Base-by-base conservation (phyloP, 1,284 basidiomycete genomes). In the Pseudozyma tsukubaensis region DNA sequence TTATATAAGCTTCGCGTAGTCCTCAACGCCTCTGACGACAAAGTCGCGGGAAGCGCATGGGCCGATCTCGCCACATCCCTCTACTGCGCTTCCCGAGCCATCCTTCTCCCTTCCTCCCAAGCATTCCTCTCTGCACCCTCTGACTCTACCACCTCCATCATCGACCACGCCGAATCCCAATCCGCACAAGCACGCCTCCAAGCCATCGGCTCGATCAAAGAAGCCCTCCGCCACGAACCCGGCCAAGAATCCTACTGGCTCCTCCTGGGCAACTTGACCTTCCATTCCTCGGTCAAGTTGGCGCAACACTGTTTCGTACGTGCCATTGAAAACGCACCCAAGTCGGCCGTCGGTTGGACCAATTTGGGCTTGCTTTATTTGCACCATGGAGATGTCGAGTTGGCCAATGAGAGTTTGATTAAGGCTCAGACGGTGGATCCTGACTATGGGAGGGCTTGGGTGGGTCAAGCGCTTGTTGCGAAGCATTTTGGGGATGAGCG, bases 281-380 rank as follows among this genome's bases (percentile, higher is more conserved):
- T 94, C 81, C 79, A 88, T n/a, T 85, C 86, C 9, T 89, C 91
- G 51, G 88, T 91, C 0, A 91, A 89, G 76, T 86, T 89, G 1
- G 91, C 93, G 6, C 97, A 99, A 84, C 95, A 99, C 86, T 92
- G 93, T 9, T 97, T 94, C 77, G 91, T 98, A 80, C 92, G 90
- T 54, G 92, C 95, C 8, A 86, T 98, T 55, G 95, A 98, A 78
- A 87, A 92, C 50, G 91, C 95, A 78, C 85, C 88, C 1, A 94
- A 93, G 53, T 75, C 61, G 47, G 52, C 69, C 32, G 82, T 87
- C 6, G 89, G 91, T 0, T 99, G 97, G 97, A 89, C 92, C 8
- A 93, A 92, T 81, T 88, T 99, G 3, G 97, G 96, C 0, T 87
- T 97, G 60, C 87, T 99, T 49, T 99, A 95, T 84, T 87, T 96